Percentiles rank a stretch among this genome's conserved stretches.
Evolutionary conservation across 495 filamentous ascomycete species (phyloP).

Genomic region (Talaromyces nanjingensis): DNA sequence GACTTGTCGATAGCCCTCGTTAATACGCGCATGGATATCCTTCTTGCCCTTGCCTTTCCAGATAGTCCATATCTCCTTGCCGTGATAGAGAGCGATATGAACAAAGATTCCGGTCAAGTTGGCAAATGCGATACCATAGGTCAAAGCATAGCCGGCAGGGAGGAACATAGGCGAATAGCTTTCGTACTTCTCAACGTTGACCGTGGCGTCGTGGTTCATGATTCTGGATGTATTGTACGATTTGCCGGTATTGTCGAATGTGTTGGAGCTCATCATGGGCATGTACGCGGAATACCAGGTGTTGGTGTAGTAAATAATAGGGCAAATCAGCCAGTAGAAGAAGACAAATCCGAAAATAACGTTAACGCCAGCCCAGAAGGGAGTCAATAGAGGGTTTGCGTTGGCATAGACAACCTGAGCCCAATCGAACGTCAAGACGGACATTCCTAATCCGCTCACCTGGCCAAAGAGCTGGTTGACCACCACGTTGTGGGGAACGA

Average conservation of each 20-base stretch:
- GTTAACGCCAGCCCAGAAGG: conserved; percentile 89
- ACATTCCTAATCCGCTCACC: conserved; percentile 63
- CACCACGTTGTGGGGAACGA: conserved; percentile 64
- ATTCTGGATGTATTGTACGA: conserved; percentile 38
- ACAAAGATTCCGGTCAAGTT: conserved; percentile 60
- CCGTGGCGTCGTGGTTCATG: conserved; percentile 29
- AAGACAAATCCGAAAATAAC: conserved; percentile 77
- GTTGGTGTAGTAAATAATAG: conserved; percentile 65
- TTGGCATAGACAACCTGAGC: conserved; percentile 82
- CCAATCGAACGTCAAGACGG: conserved; percentile 90
- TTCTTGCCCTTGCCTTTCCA: conserved; percentile 54
- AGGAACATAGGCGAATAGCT: conserved; percentile 42
- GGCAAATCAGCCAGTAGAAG: conserved; percentile 86
- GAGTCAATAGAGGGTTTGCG: conserved; percentile 76
- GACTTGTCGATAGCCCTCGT: conserved; percentile 27
- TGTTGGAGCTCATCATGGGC: conserved; percentile 41
- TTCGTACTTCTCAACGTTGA: conserved; percentile 34
- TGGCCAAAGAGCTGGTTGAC: conserved; percentile 67
- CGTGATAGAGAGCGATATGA: conserved; percentile 58
- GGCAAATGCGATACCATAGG: conserved; percentile 66
- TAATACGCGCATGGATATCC: conserved; percentile 41
- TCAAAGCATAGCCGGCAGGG: conserved; percentile 41
- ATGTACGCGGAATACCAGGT: conserved; percentile 52
- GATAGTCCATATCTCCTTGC: conserved; percentile 54
- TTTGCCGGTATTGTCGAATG: conserved; percentile 38